Evolutionary conservation across 2,329 filamentous ascomycete species (phyloP).

Genomic region (Fusarium tupiense): DNA sequence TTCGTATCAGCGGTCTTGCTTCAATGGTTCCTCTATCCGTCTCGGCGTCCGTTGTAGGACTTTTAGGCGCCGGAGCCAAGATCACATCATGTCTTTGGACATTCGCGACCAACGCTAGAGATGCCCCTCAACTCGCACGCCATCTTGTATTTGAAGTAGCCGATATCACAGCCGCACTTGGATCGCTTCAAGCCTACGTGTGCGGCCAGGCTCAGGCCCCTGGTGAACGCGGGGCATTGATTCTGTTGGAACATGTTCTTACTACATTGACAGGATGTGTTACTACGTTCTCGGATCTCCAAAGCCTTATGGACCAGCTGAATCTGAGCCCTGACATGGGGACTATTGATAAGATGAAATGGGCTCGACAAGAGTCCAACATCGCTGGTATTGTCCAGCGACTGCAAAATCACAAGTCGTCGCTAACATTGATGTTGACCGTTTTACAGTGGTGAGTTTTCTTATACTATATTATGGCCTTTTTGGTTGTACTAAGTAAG

Average conservation of each 20-base stretch:
- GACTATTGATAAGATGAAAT: background rate
- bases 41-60: background rate
- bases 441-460: background rate
- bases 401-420: background rate
- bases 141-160: background rate
- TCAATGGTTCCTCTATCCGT: background rate
- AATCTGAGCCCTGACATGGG: background rate
- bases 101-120: background rate
- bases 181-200: background rate
- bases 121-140: background rate
- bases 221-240: background rate
- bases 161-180: background rate
- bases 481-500: background rate
- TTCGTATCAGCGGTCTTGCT: rapidly evolving
- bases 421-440: background rate
- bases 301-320: background rate
- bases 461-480: rapidly evolving
- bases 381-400: background rate
- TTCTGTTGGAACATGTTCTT: background rate
- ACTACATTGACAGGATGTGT: background rate
- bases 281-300: background rate
- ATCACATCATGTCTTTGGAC: background rate
- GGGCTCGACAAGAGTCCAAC: background rate
- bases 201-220: background rate
- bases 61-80: background rate